A percentile compares a stretch with the other conserved stretches of the same genome.
phyloP scores from a whole-genome alignment of 768 basidiomycete genomes.

The Hypholoma sublateritium region DNA sequence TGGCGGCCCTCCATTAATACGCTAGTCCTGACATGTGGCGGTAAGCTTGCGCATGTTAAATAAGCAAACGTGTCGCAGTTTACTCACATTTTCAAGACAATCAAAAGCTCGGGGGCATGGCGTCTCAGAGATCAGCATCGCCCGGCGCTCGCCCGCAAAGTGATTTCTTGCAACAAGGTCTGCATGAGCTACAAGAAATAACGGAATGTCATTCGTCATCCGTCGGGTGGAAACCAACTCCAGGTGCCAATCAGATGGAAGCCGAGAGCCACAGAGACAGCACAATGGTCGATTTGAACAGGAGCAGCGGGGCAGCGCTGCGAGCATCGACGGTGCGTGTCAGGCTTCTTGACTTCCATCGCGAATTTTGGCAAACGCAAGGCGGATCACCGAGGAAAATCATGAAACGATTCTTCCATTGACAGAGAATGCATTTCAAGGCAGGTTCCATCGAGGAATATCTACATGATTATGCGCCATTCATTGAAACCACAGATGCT shows the following conservation, averaged over 20 bases:
- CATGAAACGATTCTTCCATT: not conserved
- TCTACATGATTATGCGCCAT: not conserved
- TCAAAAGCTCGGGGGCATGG: no score
- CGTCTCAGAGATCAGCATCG: no score
- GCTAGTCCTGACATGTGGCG: no score
- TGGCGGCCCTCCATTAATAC: no score
- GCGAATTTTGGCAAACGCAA: not conserved
- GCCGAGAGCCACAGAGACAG: not conserved
- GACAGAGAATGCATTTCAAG: conserved; percentile 5
- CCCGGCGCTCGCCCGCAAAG: no score
- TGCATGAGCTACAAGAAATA: not conserved
- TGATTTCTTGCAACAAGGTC: not conserved
- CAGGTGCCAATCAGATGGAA: not conserved
- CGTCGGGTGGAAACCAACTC: not conserved
- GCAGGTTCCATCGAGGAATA: not conserved
- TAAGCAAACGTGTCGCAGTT: no score
- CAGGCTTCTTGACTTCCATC: not conserved
- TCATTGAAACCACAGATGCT: not conserved
- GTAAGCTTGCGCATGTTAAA: no score
- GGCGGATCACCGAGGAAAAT: conserved; percentile 6
- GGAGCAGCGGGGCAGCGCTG: not conserved
- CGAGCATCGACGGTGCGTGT: not conserved
- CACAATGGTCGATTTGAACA: not conserved
- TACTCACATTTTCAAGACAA: no score
- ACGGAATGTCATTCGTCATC: not conserved